A percentile compares a stretch with the other conserved stretches of the same genome.
These are phyloP conservation scores for Geranium brycei DNA, from an alignment of 345 rosid genomes.

Conservation along the genomic window DNA sequence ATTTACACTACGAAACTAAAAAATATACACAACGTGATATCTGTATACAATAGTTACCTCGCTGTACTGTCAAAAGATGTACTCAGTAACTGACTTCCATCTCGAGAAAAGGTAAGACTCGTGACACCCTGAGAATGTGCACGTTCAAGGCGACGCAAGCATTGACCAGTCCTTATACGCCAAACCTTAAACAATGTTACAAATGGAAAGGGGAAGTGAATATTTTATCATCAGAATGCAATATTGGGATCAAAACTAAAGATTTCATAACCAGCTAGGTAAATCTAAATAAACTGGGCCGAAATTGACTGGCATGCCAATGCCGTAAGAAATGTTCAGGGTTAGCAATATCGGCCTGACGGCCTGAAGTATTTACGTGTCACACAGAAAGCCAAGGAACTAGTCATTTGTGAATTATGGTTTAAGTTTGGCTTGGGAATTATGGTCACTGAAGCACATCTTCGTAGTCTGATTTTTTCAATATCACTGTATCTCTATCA, in stretches of 20 bases:
- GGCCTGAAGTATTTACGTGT: not conserved
- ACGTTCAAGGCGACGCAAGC: slow-evolving; percentile 82
- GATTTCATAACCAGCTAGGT: not conserved
- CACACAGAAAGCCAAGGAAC: not conserved
- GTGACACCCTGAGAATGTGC: slow-evolving; percentile 96
- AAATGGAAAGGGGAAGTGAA: not conserved
- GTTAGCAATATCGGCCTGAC: not conserved
- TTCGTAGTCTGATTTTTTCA: too few relatives aligned
- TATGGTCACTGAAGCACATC: too few relatives aligned
- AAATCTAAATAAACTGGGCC: not conserved
- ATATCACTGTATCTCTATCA: not conserved
- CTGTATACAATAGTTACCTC: slow-evolving; percentile 31
- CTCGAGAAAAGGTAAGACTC: slow-evolving; percentile 84
- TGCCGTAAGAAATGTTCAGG: not conserved
- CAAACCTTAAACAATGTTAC: slow-evolving; percentile 53
- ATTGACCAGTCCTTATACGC: slow-evolving; percentile 90
- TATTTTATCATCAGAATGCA: not conserved
- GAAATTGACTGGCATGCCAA: not conserved
- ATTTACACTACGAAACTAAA: not conserved
- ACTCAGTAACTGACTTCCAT: slow-evolving; percentile 89
- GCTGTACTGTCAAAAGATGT: slow-evolving; percentile 91
- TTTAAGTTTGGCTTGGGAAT: too few relatives aligned
- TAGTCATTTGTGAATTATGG: too few relatives aligned
- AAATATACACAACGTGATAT: not conserved
- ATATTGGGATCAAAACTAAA: too few relatives aligned